Evolutionary conservation across 306 rosid genomes (phyloP), one percentile per base, ranked within the genome.

Genomic region (Sicyos edulis): DNA sequence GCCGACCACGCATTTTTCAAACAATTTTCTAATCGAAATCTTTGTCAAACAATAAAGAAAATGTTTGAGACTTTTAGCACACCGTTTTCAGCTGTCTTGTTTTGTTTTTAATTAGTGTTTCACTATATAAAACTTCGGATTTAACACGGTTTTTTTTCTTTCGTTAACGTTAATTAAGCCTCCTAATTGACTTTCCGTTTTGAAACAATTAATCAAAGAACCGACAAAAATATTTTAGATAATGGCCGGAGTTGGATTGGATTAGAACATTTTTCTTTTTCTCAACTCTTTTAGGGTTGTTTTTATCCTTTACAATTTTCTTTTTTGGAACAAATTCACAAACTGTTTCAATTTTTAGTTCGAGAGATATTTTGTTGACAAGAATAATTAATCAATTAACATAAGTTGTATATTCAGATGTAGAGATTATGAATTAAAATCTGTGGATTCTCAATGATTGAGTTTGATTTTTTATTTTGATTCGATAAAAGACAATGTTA

Each of bases 11-110:
- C 5, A 34, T 65, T 40, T 40, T 64, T 65, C 71, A 65, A 65
- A 65, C 10, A 12, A 17, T 65, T 19, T 65, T 19, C 0, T 44
- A 65, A 44, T 44, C 9, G 0, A 11, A 20, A 42, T 26, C 54
- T 44, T 44, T 47, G 54, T 65, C 71, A 65, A 65, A 65, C 34
- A 64, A 40, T 62, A 62, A 34, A 34, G 11, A 14, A 62, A 16
- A 62, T 1, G 20, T 2, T 29, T 16, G 17, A 44, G 22, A n/a
- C 10, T 42, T 63, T 1, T 19, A 15, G 29, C 71, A 44, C 54
- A 65, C 71, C 6, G 37, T 20, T 65, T 65, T 42, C 52, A 40
- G 32, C 71, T 21, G 42, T 24, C 13, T 44, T 13, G 34, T n/a
- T 37, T 7, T 40, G 6, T 7, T 61, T 61, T 61, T 15, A 29